These are phyloP conservation scores for Magnaporthales sp. DNA, from an alignment of 2,329 filamentous ascomycete genomes.

Conservation along the genomic window DNA sequence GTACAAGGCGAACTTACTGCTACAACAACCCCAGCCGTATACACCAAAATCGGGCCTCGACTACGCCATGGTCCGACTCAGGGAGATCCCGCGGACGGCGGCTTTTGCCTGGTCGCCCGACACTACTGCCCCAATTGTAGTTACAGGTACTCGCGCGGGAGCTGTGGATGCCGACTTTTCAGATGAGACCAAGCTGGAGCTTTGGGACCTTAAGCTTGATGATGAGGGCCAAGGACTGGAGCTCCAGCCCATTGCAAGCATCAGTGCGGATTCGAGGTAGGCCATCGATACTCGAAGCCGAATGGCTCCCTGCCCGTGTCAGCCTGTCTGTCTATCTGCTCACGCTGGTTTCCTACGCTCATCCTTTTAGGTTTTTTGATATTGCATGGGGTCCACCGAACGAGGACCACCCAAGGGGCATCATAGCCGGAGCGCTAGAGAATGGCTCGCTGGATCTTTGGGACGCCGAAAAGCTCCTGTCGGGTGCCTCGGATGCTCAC, in stretches of 20 bases:
- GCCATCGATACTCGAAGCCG: not conserved
- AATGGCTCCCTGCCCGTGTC: not conserved
- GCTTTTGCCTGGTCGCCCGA: slow-evolving; percentile 95
- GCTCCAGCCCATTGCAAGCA: slow-evolving; percentile 74
- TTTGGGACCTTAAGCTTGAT: slow-evolving; percentile 89
- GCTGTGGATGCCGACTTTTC: slow-evolving; percentile 97
- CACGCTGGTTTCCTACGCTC: not conserved
- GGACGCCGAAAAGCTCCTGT: slow-evolving; percentile 67
- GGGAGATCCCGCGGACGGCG: slow-evolving; percentile 93
- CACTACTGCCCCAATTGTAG: slow-evolving; percentile 69
- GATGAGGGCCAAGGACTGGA: slow-evolving; percentile 67
- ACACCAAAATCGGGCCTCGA: not conserved
- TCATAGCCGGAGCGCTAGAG: slow-evolving; percentile 92
- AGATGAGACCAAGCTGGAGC: slow-evolving; percentile 89
- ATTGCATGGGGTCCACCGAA: slow-evolving; percentile 86
- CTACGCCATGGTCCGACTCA: slow-evolving; percentile 77
- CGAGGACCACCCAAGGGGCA: slow-evolving; percentile 69
- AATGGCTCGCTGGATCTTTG: slow-evolving; percentile 90
- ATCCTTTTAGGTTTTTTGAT: slow-evolving; percentile 74
- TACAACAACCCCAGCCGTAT: not conserved
- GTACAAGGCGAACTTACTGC: not conserved
- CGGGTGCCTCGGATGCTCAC: slow-evolving; percentile 58
- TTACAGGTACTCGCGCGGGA: slow-evolving; percentile 88
- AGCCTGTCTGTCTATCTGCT: not conserved
- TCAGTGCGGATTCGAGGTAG: slow-evolving; percentile 85